Percentiles rank a stretch among this genome's conserved stretches.
These are phyloP conservation scores for Cichorium intybus DNA, from an alignment of 140 eudicot genomes.

Conservation along the genomic window DNA sequence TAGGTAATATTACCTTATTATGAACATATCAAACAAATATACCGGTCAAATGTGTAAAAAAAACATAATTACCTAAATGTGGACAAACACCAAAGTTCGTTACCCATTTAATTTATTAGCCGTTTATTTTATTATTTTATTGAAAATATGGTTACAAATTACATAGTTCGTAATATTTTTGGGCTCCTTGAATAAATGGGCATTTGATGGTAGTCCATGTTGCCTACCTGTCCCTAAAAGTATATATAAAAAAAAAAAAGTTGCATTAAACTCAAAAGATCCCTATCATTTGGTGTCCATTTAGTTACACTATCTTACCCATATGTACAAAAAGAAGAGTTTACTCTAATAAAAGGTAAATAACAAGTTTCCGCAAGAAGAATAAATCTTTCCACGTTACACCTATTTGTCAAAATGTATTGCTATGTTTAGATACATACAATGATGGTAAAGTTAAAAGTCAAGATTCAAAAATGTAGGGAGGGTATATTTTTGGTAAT, in stretches of 20 bases:
- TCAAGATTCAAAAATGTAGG: neutral
- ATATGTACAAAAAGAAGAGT: slow-evolving; percentile 6
- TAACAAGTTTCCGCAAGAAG: slow-evolving; percentile 26
- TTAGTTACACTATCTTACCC: slow-evolving; percentile 17
- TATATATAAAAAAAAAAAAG: neutral
- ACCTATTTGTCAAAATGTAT: neutral
- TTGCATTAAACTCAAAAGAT: neutral
- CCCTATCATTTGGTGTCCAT: neutral
- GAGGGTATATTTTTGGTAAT: neutral
- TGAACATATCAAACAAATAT: no score
- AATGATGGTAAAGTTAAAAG: slow-evolving; percentile 4
- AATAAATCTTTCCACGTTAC: slow-evolving; percentile 9
- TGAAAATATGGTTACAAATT: no score
- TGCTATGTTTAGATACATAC: neutral
- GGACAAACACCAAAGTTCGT: no score
- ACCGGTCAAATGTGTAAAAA: no score
- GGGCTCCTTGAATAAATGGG: no score
- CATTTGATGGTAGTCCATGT: no score
- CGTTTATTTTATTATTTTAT: no score
- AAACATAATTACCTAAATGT: no score
- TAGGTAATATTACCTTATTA: no score
- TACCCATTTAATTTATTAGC: no score
- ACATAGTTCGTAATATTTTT: no score
- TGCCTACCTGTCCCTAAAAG: no score
- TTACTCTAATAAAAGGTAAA: slow-evolving; percentile 26